phyloP scores from a whole-genome alignment of 768 basidiomycete species.

The Lactifluus pinguis region DNA sequence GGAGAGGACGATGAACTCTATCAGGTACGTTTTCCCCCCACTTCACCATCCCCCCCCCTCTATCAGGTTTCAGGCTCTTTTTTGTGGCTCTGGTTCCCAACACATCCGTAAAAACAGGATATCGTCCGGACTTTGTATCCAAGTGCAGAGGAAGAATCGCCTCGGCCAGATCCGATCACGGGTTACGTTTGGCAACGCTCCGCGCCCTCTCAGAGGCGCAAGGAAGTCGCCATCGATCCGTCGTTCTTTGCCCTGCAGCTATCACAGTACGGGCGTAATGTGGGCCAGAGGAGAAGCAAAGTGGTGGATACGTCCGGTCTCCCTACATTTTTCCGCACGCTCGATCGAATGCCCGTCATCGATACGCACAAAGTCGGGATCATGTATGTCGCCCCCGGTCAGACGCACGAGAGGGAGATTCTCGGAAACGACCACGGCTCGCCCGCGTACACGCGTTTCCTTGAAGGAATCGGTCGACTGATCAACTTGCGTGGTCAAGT shows the following conservation, averaged over 20 bases:
- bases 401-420: slow-evolving; percentile 77
- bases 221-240: slow-evolving; percentile 78
- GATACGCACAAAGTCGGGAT: slow-evolving; percentile 97
- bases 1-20: slow-evolving; percentile 17
- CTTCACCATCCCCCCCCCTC: too few species aligned
- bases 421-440: slow-evolving; percentile 88
- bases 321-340: slow-evolving; percentile 48
- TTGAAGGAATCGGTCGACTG: slow-evolving; percentile 81
- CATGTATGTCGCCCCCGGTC: slow-evolving; percentile 91
- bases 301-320: slow-evolving; percentile 47
- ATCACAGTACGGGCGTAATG: slow-evolving; percentile 58
- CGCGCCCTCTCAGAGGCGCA: slow-evolving; percentile 82
- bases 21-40: slow-evolving; percentile 7
- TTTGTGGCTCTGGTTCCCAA: too few species aligned
- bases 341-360: slow-evolving; percentile 87
- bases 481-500: slow-evolving; percentile 84
- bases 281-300: slow-evolving; percentile 38
- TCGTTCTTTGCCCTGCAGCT: slow-evolving; percentile 80
- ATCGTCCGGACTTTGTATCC: slow-evolving; percentile 6
- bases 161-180: slow-evolving; percentile 61
- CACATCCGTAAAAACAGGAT: slow-evolving; percentile 1
- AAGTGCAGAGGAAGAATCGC: slow-evolving; percentile 18
- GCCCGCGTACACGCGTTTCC: slow-evolving; percentile 87
- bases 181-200: slow-evolving; percentile 85
- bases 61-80: too few species aligned